Evolutionary conservation across 2,329 filamentous ascomycete species (phyloP).

Genomic region (Trichoderma breve): DNA sequence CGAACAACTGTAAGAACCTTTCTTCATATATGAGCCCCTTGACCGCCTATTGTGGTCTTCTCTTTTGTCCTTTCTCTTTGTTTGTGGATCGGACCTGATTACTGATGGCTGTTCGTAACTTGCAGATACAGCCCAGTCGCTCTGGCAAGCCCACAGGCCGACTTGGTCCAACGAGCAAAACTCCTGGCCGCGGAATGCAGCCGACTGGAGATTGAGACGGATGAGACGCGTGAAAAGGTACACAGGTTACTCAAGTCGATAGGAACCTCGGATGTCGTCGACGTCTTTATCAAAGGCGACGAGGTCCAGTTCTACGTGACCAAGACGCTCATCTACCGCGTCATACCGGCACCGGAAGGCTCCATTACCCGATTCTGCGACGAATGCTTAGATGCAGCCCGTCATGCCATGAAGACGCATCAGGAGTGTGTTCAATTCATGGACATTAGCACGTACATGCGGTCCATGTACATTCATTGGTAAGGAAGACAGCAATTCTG

Average conservation of each 20-base stretch:
- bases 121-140: conserved; percentile 51
- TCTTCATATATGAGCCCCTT: not conserved
- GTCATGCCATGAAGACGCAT: conserved; percentile 48
- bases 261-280: conserved; percentile 41
- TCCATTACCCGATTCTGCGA: conserved; percentile 45
- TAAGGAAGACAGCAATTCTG: conserved; percentile 29
- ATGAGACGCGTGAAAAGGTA: conserved; percentile 36
- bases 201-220: conserved; percentile 37
- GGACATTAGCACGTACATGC: conserved; percentile 40
- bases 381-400: conserved; percentile 50
- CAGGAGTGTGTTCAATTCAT: conserved; percentile 45
- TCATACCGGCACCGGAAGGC: conserved; percentile 46
- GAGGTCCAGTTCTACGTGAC: conserved; percentile 48
- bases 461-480: conserved; percentile 53
- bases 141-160: conserved; percentile 39
- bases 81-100: not conserved
- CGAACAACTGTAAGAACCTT: conserved; percentile 41
- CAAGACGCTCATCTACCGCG: conserved; percentile 52
- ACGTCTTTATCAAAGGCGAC: conserved; percentile 46
- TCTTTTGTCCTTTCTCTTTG: not conserved
- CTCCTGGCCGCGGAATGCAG: conserved; percentile 40
- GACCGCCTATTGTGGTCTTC: not conserved
- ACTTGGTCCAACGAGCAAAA: conserved; percentile 41
- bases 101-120: not conserved
- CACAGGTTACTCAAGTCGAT: conserved; percentile 38